Conservation (phyloP, 352 stramenopile species). For the Pythium brassicae region DNA sequence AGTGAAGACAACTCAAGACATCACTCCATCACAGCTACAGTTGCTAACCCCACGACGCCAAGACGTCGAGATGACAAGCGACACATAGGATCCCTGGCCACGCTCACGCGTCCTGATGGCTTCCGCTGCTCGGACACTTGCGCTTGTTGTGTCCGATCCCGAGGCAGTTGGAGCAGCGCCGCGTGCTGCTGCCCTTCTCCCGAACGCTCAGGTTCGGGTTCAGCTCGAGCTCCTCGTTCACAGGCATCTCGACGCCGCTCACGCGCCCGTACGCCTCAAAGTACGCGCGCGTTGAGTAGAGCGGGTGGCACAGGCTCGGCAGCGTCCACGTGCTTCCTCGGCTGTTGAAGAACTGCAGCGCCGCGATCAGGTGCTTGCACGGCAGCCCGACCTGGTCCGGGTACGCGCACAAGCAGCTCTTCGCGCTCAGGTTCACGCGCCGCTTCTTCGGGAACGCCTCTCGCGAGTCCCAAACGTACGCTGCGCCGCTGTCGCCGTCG, state of each 20-base stretch:
- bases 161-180: conserved; percentile 35
- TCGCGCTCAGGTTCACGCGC: conserved; percentile 28
- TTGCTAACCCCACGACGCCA: no score
- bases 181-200: conserved; percentile 9
- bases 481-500: conserved; percentile 30
- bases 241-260: conserved; percentile 26
- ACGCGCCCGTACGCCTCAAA: conserved; percentile 19
- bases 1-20: no score
- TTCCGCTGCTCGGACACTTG: conserved; percentile 21
- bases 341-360: conserved; percentile 4
- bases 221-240: conserved; percentile 37
- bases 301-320: conserved; percentile 20
- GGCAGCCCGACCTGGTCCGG: conserved; percentile 28
- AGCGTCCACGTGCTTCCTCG: conserved; percentile 20
- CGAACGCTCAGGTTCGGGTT: conserved; percentile 30
- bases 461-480: conserved; percentile 32
- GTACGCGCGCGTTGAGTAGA: conserved; percentile 30
- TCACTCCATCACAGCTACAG: no score
- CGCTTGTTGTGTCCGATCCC: conserved; percentile 37
- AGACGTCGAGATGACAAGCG: no score
- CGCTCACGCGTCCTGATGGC: not conserved
- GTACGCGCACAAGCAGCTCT: conserved; percentile 32
- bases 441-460: conserved; percentile 29
- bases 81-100: no score
- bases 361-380: conserved; percentile 41